Evolutionary conservation across 257 asterid species (phyloP).

Genomic region (Buddleja alternifolia): DNA sequence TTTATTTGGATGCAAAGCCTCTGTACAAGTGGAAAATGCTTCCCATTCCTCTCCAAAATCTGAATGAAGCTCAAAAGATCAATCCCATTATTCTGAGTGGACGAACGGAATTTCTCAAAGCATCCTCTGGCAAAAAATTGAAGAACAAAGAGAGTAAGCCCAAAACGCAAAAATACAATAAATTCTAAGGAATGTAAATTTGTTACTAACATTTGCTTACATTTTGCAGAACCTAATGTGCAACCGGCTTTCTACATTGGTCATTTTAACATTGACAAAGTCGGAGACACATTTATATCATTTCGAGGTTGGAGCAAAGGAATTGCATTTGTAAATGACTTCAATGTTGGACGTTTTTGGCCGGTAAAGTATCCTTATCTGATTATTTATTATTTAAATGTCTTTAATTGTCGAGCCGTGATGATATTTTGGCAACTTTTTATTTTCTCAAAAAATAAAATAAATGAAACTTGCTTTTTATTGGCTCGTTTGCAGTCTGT

Average conservation of each 20-base stretch:
- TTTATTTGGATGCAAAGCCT: conserved; percentile 63
- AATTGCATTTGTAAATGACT: conserved; percentile 69
- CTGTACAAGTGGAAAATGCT: conserved; percentile 76
- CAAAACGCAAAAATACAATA: neutral
- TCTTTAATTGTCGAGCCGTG: neutral
- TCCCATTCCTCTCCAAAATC: conserved; percentile 66
- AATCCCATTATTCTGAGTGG: conserved; percentile 44
- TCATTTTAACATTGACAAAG: conserved; percentile 53
- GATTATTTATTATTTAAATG: neutral
- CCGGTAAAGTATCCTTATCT: conserved; percentile 54
- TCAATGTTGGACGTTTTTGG: conserved; percentile 88
- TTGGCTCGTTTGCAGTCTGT: conserved; percentile 57
- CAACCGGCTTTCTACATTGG: conserved; percentile 82
- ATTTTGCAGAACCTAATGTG: conserved; percentile 43
- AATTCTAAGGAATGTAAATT: neutral
- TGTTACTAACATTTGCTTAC: conserved; percentile 9
- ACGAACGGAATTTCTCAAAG: conserved; percentile 18
- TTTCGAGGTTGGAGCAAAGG: conserved; percentile 94
- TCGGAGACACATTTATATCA: conserved; percentile 77
- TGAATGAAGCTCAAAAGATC: conserved; percentile 48
- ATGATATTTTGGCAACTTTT: neutral
- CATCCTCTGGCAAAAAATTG: conserved; percentile 33
- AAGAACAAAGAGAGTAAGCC: conserved; percentile 48
- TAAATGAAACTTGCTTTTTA: conserved; percentile 15
- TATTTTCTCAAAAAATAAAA: neutral